These are phyloP conservation scores for Dendrothele bispora DNA, from an alignment of 768 basidiomycete genomes.

Conservation along the genomic window DNA sequence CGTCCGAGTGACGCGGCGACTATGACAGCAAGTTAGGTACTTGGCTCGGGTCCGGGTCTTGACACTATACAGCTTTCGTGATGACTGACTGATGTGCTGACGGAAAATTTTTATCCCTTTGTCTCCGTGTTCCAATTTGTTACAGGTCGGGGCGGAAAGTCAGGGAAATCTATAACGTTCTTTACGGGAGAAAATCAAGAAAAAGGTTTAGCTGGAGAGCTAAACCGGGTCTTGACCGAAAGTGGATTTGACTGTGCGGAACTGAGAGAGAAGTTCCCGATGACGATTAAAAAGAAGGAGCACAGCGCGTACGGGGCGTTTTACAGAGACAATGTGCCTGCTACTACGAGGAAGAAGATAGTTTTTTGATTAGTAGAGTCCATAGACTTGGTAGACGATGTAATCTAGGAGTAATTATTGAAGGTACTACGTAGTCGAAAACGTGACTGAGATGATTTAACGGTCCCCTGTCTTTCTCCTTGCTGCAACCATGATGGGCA, in stretches of 20 bases:
- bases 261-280: constrained; percentile 86
- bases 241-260: constrained; percentile 74
- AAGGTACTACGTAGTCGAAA: too few relatives aligned
- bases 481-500: constrained; percentile 72
- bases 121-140: too few relatives aligned
- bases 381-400: too few relatives aligned
- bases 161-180: constrained; percentile 92
- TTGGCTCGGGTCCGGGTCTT: too few relatives aligned
- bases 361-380: constrained; percentile 4
- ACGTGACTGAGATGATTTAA: too few relatives aligned
- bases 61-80: too few relatives aligned
- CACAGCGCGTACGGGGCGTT: constrained; percentile 91
- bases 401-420: too few relatives aligned
- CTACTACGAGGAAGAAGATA: constrained; percentile 7
- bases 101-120: too few relatives aligned
- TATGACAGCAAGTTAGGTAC: too few relatives aligned
- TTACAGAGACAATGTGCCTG: constrained; percentile 59
- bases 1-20: too few relatives aligned
- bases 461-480: too few relatives aligned
- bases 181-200: constrained; percentile 93
- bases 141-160: constrained; percentile 84
- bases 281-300: constrained; percentile 96
- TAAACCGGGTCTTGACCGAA: constrained; percentile 88
- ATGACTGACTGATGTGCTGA: too few relatives aligned
- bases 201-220: constrained; percentile 84